These are phyloP conservation scores for Kuraishia ogatae DNA, from an alignment of 805 yeast species.

Conservation along the genomic window DNA sequence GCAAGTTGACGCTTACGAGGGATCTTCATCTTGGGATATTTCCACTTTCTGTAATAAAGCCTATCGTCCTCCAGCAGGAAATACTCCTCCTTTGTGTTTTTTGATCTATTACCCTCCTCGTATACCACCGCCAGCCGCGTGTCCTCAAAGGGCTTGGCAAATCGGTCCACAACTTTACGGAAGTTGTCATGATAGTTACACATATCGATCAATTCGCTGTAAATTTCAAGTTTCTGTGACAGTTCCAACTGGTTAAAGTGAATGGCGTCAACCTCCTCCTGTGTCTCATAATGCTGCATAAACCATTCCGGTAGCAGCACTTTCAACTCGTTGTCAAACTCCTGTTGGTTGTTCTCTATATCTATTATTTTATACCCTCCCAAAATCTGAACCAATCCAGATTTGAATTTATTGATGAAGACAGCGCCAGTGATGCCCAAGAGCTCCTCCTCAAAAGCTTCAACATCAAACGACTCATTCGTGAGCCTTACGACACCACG, in stretches of 20 bases:
- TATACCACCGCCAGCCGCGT: constrained; percentile 14
- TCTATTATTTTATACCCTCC: constrained; percentile 24
- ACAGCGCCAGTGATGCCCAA: constrained; percentile 33
- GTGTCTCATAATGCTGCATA: constrained; percentile 4
- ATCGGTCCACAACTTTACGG: constrained; percentile 34
- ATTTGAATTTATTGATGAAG: constrained; percentile 33
- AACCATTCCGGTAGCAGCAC: constrained; percentile 8
- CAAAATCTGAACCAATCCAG: constrained; percentile 30
- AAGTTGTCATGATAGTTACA: constrained; percentile 35
- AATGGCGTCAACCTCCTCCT: constrained; percentile 13
- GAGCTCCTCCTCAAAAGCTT: constrained; percentile 54
- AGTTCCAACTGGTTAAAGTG: constrained; percentile 31
- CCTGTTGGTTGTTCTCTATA: constrained; percentile 12
- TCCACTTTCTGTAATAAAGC: constrained; percentile 31
- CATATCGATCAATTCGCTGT: constrained; percentile 34
- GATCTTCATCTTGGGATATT: constrained; percentile 22
- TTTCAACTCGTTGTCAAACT: constrained; percentile 18
- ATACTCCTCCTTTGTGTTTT: constrained; percentile 15
- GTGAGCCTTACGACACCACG: constrained; percentile 42
- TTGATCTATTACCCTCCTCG: constrained; percentile 7
- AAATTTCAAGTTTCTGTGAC: constrained; percentile 39
- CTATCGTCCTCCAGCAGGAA: constrained; percentile 42
- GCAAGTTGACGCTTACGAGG: constrained; percentile 26
- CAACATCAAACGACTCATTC: constrained; percentile 47
- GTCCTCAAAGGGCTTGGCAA: constrained; percentile 17